phyloP scores from a whole-genome alignment of 352 stramenopile species.

The Phytophthora crassamura region DNA sequence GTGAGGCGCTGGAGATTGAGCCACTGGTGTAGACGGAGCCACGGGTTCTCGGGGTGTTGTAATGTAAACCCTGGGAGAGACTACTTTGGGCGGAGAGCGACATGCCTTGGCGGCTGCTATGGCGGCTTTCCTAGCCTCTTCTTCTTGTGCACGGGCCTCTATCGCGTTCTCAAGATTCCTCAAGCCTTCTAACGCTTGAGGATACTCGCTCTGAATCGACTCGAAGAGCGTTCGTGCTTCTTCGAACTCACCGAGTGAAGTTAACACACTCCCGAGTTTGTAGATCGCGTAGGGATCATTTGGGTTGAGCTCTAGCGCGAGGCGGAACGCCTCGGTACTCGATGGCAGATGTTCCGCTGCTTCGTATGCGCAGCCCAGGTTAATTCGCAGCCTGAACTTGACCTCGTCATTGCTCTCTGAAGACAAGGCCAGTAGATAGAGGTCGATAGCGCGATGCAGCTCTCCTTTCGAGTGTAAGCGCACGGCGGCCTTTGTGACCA shows the following conservation, averaged over 20 bases:
- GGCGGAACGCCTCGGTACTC: conserved; percentile 51
- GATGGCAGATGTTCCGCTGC: conserved; percentile 42
- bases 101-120: conserved; percentile 45
- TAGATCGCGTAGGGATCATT: conserved; percentile 63
- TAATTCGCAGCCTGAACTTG: conserved; percentile 68
- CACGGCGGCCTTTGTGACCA: conserved; percentile 80
- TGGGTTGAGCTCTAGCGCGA: conserved; percentile 51
- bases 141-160: conserved; percentile 23
- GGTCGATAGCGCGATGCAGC: conserved; percentile 63
- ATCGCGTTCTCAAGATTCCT: conserved; percentile 40
- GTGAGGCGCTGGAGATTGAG: conserved; percentile 22
- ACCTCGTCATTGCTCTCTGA: conserved; percentile 65
- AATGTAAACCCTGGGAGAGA: conserved; percentile 18
- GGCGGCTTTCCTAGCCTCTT: conserved; percentile 35
- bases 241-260: conserved; percentile 43
- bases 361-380: conserved; percentile 72
- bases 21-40: conserved; percentile 20
- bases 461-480: conserved; percentile 69
- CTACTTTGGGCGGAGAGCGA: conserved; percentile 32
- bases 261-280: conserved; percentile 62
- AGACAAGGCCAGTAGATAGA: conserved; percentile 72
- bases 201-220: conserved; percentile 52
- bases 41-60: conserved; percentile 21
- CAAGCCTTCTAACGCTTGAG: conserved; percentile 57
- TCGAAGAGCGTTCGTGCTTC: conserved; percentile 50